Base-by-base conservation (phyloP, 148 eudicot species). In the Cornus florida region DNA sequence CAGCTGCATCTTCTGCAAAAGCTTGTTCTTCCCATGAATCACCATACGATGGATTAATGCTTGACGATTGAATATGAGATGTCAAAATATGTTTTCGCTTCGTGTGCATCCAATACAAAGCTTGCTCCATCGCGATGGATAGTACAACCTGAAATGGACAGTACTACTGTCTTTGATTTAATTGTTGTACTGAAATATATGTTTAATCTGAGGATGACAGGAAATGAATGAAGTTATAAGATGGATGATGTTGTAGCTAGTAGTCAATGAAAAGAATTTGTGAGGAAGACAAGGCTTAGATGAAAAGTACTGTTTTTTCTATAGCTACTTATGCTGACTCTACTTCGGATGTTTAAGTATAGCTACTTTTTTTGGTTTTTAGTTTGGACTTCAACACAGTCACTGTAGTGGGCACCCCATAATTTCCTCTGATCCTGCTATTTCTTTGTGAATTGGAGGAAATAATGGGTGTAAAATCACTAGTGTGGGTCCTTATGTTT, bases 21-120 rank as follows among this genome's bases (percentile, higher is more conserved):
- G 97, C 97, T 67, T 79, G 89, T 71, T 92, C 97, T 78, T 92
- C 97, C 97, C 97, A 92, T 0, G 94, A 89, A 41, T 87, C 87
- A 19, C 81, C 78, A 17, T 10, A 56, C 0, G 64, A 32, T 22
- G 50, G 38, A 32, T 48, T 16, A 35, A 2, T 35, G 5, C 79
- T 70, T 14, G 84, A 56, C 6, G 81, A 50, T 69, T 78, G 39
- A 59, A 85, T 66, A 81, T 79, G 79, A 48, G 83, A 69, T 71
- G 14, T 76, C 59, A 65, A 24, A 38, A 50, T 67, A 50, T 77
- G 79, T 23, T 77, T 72, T 71, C 72, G 75, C 70, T 86, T 83
- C 71, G 75, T 77, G 81, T 84, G 70, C 88, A 80, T 83, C 86
- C 75, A 81, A 57, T 74, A 78, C 12, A 79, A 73, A 59, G 81